A percentile compares a stretch with the other conserved stretches of the same genome.
Evolutionary conservation across 495 filamentous ascomycete species (phyloP).

Genomic region (Aspergillus hancockii): DNA sequence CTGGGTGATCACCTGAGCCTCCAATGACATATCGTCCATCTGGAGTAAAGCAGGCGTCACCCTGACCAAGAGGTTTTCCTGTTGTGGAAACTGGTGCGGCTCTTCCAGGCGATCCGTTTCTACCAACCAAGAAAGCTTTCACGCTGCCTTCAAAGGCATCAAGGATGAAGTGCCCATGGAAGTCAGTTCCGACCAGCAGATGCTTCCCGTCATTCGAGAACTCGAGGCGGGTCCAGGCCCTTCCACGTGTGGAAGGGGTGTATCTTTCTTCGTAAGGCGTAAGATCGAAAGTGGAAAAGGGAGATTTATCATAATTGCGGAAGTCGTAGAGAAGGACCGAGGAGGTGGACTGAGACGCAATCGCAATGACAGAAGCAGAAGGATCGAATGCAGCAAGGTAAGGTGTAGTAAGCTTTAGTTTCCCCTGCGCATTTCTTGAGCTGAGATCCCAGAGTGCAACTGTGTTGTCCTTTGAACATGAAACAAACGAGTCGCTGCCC

Average conservation of each 20-base stretch:
- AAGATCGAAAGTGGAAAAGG: conserved; percentile 84
- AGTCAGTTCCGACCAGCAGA: conserved; percentile 77
- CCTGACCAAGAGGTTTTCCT: conserved; percentile 59
- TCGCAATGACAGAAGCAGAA: conserved; percentile 84
- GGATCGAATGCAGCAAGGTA: conserved; percentile 86
- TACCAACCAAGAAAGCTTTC: conserved; percentile 61
- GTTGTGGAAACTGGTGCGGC: conserved; percentile 48
- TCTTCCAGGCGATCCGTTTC: conserved; percentile 43
- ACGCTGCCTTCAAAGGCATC: conserved; percentile 84
- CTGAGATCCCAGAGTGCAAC: conserved; percentile 82
- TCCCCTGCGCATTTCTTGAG: conserved; percentile 72
- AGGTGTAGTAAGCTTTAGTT: conserved; percentile 72
- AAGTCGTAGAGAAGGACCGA: conserved; percentile 88
- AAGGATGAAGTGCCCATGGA: conserved; percentile 79
- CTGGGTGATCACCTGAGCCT: conserved; percentile 65
- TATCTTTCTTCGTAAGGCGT: conserved; percentile 57
- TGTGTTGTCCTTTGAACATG: conserved; percentile 84
- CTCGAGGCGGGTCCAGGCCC: conserved; percentile 80
- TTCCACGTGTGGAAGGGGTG: conserved; percentile 49
- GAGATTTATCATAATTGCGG: conserved; percentile 86
- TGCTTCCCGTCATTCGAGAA: conserved; percentile 94
- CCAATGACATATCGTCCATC: conserved; percentile 87
- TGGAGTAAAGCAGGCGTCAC: conserved; percentile 83
- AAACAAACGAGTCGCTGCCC: conserved; percentile 85
- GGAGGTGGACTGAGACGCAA: conserved; percentile 77